Percentiles rank a stretch among this genome's conserved stretches.
These are phyloP conservation scores for Rhizopogon rudus DNA, from an alignment of 768 basidiomycete species.

Conservation along the genomic window DNA sequence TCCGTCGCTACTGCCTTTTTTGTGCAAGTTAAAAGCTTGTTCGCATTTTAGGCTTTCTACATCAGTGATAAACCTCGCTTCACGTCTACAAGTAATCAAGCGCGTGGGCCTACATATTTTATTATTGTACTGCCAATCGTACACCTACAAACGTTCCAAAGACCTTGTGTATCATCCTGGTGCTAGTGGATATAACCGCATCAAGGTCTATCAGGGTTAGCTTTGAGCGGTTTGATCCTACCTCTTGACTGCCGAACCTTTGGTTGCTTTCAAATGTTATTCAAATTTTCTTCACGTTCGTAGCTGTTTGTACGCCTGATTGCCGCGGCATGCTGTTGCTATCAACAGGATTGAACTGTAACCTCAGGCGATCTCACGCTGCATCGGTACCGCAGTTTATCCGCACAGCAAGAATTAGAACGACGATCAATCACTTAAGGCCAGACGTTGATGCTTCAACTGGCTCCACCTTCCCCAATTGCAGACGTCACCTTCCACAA, in stretches of 20 bases:
- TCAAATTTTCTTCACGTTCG: not conserved
- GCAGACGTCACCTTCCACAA: too few species aligned
- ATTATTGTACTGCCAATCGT: not conserved
- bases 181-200: not conserved
- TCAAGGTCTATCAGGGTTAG: not conserved
- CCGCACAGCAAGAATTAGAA: not conserved
- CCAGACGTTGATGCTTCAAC: too few species aligned
- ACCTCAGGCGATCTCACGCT: not conserved
- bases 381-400: not conserved
- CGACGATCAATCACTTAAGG: not conserved
- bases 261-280: not conserved
- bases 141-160: not conserved
- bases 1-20: not conserved
- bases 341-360: not conserved
- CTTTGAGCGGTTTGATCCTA: not conserved
- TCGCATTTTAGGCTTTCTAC: not conserved
- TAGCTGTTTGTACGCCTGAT: not conserved
- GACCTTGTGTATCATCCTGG: not conserved
- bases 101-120: not conserved
- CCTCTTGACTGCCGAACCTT: not conserved
- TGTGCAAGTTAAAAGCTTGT: not conserved
- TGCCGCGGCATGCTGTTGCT: not conserved
- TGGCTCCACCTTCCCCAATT: too few species aligned
- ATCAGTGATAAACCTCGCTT: not conserved
- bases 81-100: not conserved